Conservation (phyloP, 1,139 yeast genomes). For the Tardiomyces blankii region DNA sequence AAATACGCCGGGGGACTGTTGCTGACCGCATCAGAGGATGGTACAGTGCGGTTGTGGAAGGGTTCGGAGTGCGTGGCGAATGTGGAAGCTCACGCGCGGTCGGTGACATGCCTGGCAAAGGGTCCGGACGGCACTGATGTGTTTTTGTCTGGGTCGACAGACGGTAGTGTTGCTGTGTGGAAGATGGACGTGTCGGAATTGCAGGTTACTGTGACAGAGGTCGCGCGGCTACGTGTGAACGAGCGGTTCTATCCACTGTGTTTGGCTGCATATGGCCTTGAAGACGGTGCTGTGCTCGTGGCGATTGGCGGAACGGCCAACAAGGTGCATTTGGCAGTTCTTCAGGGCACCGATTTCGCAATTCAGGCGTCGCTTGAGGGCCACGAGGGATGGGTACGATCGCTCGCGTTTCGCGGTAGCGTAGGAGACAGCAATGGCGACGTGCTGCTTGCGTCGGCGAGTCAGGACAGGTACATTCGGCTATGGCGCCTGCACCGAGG, state of each 20-base stretch:
- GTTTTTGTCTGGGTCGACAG: constrained; percentile 56
- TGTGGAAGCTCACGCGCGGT: constrained; percentile 28
- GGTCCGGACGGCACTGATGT: constrained; percentile 21
- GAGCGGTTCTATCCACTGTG: constrained; percentile 54
- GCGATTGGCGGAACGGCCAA: constrained; percentile 75
- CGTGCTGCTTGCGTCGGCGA: constrained; percentile 51
- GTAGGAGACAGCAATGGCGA: constrained; percentile 34
- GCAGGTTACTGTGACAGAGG: background rate
- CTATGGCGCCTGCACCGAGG: constrained; percentile 63
- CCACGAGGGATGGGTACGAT: constrained; percentile 81
- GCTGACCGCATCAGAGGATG: too few relatives aligned
- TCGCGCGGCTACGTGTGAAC: constrained; percentile 5
- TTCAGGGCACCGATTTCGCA: constrained; percentile 13
- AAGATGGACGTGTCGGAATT: constrained; percentile 1
- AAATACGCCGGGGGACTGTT: too few relatives aligned
- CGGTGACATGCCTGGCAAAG: constrained; percentile 41
- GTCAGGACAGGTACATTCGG: constrained; percentile 57
- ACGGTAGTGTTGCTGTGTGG: constrained; percentile 51
- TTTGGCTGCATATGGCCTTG: constrained; percentile 29
- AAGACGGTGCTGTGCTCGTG: constrained; percentile 26
- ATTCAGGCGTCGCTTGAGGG: constrained; percentile 37
- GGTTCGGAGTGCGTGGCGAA: too few relatives aligned
- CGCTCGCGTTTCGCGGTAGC: constrained; percentile 62
- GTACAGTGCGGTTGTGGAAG: too few relatives aligned
- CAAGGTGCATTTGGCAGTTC: constrained; percentile 35